Evolutionary conservation across 176 grass and related monocot genomes (phyloP).

Genomic region (Avena sativa): DNA sequence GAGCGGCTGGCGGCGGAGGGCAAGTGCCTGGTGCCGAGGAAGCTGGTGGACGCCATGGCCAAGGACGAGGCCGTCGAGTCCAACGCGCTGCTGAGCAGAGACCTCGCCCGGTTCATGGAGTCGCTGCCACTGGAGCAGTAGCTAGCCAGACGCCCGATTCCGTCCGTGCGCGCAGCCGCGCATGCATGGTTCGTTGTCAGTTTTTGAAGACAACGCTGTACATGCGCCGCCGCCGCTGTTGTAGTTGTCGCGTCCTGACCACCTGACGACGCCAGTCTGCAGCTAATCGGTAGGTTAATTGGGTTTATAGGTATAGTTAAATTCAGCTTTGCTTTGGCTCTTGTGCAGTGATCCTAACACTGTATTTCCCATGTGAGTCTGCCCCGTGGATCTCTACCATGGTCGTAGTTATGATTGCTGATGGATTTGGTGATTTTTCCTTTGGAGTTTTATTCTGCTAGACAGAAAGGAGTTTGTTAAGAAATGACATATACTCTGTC

Average conservation of each 20-base stretch:
- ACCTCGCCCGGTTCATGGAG: slow-evolving; percentile 55
- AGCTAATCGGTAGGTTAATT: slow-evolving; percentile 22
- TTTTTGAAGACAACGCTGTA: slow-evolving; percentile 30
- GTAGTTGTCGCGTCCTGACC: not conserved
- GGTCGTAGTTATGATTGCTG: not conserved
- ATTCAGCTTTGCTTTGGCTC: not conserved
- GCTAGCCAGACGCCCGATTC: slow-evolving; percentile 17
- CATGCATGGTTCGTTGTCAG: slow-evolving; percentile 11
- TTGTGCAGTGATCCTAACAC: slow-evolving; percentile 18
- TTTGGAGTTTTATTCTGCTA: not conserved
- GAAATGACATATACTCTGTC: not conserved
- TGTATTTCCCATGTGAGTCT: not conserved
- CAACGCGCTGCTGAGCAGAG: slow-evolving; percentile 51
- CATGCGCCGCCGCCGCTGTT: slow-evolving; percentile 11
- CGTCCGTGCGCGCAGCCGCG: not conserved
- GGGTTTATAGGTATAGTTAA: not conserved
- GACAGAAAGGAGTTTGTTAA: not conserved
- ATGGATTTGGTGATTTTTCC: not conserved
- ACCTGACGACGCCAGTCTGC: slow-evolving; percentile 20
- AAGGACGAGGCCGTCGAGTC: slow-evolving; percentile 53
- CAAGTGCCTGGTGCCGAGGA: slow-evolving; percentile 66
- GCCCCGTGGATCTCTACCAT: not conserved
- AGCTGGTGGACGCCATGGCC: slow-evolving; percentile 45
- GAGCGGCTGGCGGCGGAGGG: slow-evolving; percentile 59
- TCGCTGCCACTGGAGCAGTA: slow-evolving; percentile 45